Evolutionary conservation across 768 basidiomycete species (phyloP).

Genomic region (Neoboletus brunneissimus): DNA sequence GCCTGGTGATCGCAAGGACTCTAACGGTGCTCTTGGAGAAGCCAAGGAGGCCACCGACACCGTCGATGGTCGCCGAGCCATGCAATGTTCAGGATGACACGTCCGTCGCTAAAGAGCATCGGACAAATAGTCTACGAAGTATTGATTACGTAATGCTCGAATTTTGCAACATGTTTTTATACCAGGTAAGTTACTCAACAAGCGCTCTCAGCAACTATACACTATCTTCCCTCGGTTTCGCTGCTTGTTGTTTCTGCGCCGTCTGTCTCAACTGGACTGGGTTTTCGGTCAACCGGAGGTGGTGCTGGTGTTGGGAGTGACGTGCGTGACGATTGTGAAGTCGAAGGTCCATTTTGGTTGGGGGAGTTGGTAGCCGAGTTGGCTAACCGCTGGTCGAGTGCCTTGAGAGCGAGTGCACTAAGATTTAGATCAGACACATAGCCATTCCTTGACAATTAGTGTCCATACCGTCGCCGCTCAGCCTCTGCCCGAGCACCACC

Average conservation of each 20-base stretch:
- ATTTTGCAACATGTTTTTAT: neutral
- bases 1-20: conserved; percentile 5
- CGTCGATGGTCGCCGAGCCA: conserved; percentile 41
- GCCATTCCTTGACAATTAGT: neutral
- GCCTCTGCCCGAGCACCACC: conserved; percentile 94
- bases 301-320: conserved; percentile 32
- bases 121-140: neutral
- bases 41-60: conserved; percentile 31
- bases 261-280: conserved; percentile 21
- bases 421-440: conserved; percentile 8
- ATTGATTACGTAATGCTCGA: conserved; percentile 22
- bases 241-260: conserved; percentile 13
- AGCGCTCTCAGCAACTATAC: conserved; percentile 9
- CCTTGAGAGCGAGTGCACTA: conserved; percentile 95
- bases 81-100: conserved; percentile 16
- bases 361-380: conserved; percentile 41
- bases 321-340: conserved; percentile 27
- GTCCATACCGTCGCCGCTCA: conserved; percentile 80
- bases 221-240: conserved; percentile 25
- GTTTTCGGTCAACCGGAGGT: conserved; percentile 32
- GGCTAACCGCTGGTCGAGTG: conserved; percentile 90
- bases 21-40: conserved; percentile 18
- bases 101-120: neutral
- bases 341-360: conserved; percentile 29
- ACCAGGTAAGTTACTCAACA: conserved; percentile 2